A percentile compares a stretch with the other conserved stretches of the same genome.
phyloP scores from a whole-genome alignment of 2,329 filamentous ascomycete species.

The Xylariaceae sp. region DNA sequence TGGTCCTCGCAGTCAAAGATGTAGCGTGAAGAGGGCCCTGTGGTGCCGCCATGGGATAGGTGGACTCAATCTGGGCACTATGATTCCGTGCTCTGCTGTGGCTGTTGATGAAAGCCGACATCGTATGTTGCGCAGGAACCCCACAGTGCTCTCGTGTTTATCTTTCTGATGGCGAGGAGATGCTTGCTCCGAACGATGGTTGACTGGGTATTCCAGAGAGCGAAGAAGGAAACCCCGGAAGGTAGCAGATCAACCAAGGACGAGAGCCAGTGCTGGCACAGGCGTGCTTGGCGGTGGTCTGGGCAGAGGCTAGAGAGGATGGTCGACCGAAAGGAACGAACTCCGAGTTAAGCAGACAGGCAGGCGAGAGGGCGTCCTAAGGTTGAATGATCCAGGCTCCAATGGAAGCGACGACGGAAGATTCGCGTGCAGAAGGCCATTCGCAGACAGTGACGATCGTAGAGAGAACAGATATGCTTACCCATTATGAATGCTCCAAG shows the following conservation, averaged over 20 bases:
- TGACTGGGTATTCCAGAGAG: conserved; percentile 32
- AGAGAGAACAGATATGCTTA: conserved; percentile 37
- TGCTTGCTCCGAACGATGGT: conserved; percentile 34
- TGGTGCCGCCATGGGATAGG: conserved; percentile 17
- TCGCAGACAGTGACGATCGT: conserved; percentile 22
- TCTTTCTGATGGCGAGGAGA: conserved; percentile 24
- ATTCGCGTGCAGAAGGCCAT: conserved; percentile 24
- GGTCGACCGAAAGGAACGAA: conserved; percentile 11
- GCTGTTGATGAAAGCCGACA: conserved; percentile 40
- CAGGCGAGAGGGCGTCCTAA: conserved; percentile 6
- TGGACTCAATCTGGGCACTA: conserved; percentile 44
- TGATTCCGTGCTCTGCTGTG: conserved; percentile 43
- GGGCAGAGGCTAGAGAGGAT: conserved; percentile 7
- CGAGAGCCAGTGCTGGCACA: conserved; percentile 28
- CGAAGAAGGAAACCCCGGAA: conserved; percentile 39
- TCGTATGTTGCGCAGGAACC: conserved; percentile 33
- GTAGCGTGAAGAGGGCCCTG: conserved; percentile 23
- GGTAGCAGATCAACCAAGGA: conserved; percentile 43
- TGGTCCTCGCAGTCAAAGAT: conserved; percentile 30
- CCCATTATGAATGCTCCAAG: conserved; percentile 40
- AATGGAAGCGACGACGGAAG: conserved; percentile 17
- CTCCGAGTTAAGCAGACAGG: conserved; percentile 7
- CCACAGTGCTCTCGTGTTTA: conserved; percentile 15
- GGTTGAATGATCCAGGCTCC: conserved; percentile 11
- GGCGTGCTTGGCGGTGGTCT: conserved; percentile 27